A percentile compares a stretch with the other conserved stretches of the same genome.
Conservation (phyloP, 495 filamentous ascomycete genomes). For the Parachaetomium inaequale region DNA sequence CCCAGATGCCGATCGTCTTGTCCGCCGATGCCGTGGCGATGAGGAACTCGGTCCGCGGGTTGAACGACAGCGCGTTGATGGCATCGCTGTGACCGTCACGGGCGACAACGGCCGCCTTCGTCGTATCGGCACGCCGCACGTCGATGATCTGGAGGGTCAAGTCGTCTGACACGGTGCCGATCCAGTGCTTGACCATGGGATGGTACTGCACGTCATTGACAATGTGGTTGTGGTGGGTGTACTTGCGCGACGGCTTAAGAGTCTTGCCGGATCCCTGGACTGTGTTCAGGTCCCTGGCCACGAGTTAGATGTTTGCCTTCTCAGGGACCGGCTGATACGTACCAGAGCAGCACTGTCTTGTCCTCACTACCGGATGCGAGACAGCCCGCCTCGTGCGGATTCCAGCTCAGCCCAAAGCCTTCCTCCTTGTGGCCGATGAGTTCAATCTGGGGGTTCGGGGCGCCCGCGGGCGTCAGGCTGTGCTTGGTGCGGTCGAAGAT, state of each 20-base stretch:
- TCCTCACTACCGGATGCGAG: constrained; percentile 90
- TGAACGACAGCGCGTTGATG: constrained; percentile 92
- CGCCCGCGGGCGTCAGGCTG: constrained; percentile 63
- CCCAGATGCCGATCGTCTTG: constrained; percentile 93
- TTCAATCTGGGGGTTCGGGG: constrained; percentile 75
- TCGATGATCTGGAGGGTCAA: constrained; percentile 90
- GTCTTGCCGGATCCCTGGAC: constrained; percentile 61
- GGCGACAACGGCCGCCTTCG: constrained; percentile 61
- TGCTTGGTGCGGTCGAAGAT: constrained; percentile 97
- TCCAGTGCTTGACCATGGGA: constrained; percentile 71
- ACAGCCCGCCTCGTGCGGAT: constrained; percentile 73
- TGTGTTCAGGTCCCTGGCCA: constrained; percentile 70
- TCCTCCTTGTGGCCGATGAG: constrained; percentile 82
- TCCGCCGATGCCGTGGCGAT: constrained; percentile 92
- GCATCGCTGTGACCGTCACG: constrained; percentile 75
- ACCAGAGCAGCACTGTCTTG: constrained; percentile 87
- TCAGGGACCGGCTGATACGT: constrained; percentile 25
- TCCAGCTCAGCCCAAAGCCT: constrained; percentile 96
- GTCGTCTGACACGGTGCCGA: constrained; percentile 94
- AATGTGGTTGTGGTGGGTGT: constrained; percentile 81
- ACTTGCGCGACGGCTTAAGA: constrained; percentile 66
- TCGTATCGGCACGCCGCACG: constrained; percentile 60
- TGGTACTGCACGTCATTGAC: constrained; percentile 98
- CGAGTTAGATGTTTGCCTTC: constrained; percentile 14
- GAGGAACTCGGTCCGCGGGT: constrained; percentile 78